A percentile compares a stretch with the other conserved stretches of the same genome.
Evolutionary conservation across 2,329 filamentous ascomycete species (phyloP).

Genomic region (Endoconidiophora polonica): DNA sequence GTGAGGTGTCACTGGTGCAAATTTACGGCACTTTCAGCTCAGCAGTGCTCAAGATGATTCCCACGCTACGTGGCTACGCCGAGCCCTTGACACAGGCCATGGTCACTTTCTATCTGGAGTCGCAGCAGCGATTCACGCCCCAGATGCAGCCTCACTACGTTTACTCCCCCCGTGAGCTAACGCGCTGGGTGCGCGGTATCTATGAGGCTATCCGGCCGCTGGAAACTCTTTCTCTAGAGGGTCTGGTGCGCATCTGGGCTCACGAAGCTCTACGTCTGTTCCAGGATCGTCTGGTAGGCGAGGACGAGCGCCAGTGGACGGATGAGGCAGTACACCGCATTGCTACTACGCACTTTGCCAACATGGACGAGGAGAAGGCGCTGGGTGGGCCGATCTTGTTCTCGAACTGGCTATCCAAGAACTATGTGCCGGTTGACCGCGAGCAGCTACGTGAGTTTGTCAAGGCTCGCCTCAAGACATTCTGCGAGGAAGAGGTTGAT

Average conservation of each 20-base stretch:
- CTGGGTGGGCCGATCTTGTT: constrained; percentile 88
- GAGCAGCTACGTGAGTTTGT: constrained; percentile 94
- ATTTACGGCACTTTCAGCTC: constrained; percentile 98
- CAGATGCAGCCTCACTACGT: constrained; percentile 98
- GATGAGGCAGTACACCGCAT: constrained; percentile 74
- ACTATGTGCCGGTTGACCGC: constrained; percentile 91
- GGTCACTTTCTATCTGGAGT: constrained; percentile 92
- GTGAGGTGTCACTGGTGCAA: constrained; percentile 82
- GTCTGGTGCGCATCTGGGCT: constrained; percentile 90
- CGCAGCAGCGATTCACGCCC: constrained; percentile 84
- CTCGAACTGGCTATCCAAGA: constrained; percentile 98
- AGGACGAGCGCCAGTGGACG: constrained; percentile 92
- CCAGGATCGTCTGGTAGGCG: constrained; percentile 87
- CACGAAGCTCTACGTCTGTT: constrained; percentile 93
- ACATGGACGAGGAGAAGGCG: constrained; percentile 78
- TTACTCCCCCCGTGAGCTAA: constrained; percentile 96
- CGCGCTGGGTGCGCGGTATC: constrained; percentile 89
- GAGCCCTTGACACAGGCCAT: constrained; percentile 91
- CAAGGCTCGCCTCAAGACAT: constrained; percentile 89
- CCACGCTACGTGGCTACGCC: constrained; percentile 83
- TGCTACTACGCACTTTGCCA: constrained; percentile 83
- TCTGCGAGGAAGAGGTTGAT: constrained; percentile 98
- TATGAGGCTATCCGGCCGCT: constrained; percentile 93
- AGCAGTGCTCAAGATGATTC: constrained; percentile 91
- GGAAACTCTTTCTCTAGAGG: constrained; percentile 74